phyloP scores from a whole-genome alignment of 2,329 filamentous ascomycete genomes.

The Aspergillus sp. region DNA sequence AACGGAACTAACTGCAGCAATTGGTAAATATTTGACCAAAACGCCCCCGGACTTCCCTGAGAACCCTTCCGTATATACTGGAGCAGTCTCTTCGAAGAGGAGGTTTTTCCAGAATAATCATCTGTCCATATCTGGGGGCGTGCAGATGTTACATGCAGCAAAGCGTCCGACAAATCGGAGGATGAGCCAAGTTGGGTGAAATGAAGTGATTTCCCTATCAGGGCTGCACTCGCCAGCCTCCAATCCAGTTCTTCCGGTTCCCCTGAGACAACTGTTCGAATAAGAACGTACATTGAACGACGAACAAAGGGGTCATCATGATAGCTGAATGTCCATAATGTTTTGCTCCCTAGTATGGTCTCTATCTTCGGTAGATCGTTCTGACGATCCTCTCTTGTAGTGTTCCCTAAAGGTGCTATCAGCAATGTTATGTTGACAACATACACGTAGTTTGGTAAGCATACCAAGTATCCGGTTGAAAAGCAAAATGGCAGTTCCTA shows the following conservation, averaged over 20 bases:
- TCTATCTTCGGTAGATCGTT: slow-evolving; percentile 65
- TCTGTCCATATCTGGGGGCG: slow-evolving; percentile 74
- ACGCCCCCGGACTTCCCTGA: slow-evolving; percentile 69
- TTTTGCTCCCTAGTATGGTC: slow-evolving; percentile 62
- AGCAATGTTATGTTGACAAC: slow-evolving; percentile 14
- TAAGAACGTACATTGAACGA: slow-evolving; percentile 56
- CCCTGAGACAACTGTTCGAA: slow-evolving; percentile 52
- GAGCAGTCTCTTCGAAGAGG: slow-evolving; percentile 59
- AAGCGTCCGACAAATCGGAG: slow-evolving; percentile 65
- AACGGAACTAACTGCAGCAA: slow-evolving; percentile 60
- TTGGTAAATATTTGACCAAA: slow-evolving; percentile 68
- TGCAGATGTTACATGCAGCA: slow-evolving; percentile 64
- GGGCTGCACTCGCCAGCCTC: slow-evolving; percentile 65
- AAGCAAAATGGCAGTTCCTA: slow-evolving; percentile 58
- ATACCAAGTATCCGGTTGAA: slow-evolving; percentile 55
- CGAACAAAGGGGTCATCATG: slow-evolving; percentile 59
- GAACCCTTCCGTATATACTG: slow-evolving; percentile 81
- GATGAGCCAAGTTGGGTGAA: slow-evolving; percentile 73
- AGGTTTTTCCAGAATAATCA: slow-evolving; percentile 59
- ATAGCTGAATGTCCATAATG: slow-evolving; percentile 60
- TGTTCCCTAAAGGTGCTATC: slow-evolving; percentile 28
- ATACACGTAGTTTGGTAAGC: slow-evolving; percentile 1
- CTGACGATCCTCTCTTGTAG: slow-evolving; percentile 52
- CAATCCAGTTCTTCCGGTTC: slow-evolving; percentile 55
- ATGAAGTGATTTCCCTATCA: slow-evolving; percentile 73